Percentiles rank a stretch among this genome's conserved stretches.
Evolutionary conservation across 2,329 filamentous ascomycete genomes (phyloP).

Genomic region (Aspergillus chevalieri): DNA sequence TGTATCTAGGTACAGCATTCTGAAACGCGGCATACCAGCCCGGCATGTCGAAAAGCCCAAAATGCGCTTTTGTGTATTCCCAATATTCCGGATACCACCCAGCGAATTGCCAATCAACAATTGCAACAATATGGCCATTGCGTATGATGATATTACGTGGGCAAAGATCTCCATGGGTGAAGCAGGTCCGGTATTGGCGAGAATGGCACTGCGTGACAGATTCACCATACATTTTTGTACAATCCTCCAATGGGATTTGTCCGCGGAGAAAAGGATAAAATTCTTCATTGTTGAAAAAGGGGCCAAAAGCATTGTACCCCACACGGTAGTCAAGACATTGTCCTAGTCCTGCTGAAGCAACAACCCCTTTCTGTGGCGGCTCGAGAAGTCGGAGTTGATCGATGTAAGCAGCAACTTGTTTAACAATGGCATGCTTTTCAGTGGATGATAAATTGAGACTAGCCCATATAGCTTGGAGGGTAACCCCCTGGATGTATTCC

Average conservation of each 20-base stretch:
- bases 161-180: no score
- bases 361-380: conserved; percentile 16
- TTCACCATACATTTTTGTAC: no score
- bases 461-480: conserved; percentile 2
- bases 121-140: background rate
- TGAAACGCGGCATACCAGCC: no score
- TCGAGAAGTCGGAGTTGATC: conserved; percentile 18
- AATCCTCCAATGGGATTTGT: no score
- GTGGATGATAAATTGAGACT: conserved; percentile 1
- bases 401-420: conserved; percentile 15
- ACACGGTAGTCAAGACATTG: conserved; percentile 16
- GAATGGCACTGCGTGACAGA: no score
- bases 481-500: conserved; percentile 3
- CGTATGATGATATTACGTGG: background rate
- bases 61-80: background rate
- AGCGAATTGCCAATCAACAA: background rate
- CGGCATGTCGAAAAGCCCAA: no score
- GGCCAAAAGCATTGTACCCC: conserved; percentile 1
- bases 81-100: background rate
- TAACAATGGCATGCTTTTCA: conserved; percentile 14
- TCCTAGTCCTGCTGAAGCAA: conserved; percentile 17
- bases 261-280: no score
- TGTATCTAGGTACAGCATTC: no score
- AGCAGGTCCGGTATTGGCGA: no score
- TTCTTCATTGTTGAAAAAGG: no score